Conservation (phyloP, 768 basidiomycete species). For the Leucocoprinus leucothites region DNA sequence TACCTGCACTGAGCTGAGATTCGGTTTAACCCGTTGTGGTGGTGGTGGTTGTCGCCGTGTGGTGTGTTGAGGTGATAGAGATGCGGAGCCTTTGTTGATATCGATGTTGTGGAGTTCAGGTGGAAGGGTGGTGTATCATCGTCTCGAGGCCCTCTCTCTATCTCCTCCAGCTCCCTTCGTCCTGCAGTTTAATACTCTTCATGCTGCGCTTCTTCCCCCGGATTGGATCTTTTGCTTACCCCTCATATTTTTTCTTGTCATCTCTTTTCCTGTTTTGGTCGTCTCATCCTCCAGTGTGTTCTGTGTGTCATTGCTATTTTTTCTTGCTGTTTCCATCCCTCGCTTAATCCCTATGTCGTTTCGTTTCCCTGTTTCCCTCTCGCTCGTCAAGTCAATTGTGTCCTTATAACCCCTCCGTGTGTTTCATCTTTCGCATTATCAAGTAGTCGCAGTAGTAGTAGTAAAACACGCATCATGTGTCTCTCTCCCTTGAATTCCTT, state of each 20-base stretch:
- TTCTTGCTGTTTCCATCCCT: neutral
- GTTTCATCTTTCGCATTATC: neutral
- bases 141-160: no score
- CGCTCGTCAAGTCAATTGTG: no score
- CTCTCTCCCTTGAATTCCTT: no score
- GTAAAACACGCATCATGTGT: no score
- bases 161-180: no score
- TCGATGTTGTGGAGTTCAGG: no score
- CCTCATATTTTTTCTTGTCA: slow-evolving; percentile 3
- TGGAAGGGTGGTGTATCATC: no score
- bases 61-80: no score
- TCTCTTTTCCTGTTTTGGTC: slow-evolving; percentile 1
- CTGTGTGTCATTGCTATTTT: neutral
- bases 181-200: no score
- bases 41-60: neutral
- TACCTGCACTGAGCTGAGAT: slow-evolving; percentile 44
- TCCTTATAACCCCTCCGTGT: neutral
- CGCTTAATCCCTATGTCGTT: slow-evolving; percentile 1
- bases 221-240: no score
- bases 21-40: neutral
- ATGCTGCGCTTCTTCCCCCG: no score
- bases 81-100: no score
- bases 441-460: neutral
- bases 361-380: slow-evolving; percentile 4
- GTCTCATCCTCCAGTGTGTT: slow-evolving; percentile 1